Evolutionary conservation across 768 basidiomycete species (phyloP).

Genomic region (Pluteus cervinus): DNA sequence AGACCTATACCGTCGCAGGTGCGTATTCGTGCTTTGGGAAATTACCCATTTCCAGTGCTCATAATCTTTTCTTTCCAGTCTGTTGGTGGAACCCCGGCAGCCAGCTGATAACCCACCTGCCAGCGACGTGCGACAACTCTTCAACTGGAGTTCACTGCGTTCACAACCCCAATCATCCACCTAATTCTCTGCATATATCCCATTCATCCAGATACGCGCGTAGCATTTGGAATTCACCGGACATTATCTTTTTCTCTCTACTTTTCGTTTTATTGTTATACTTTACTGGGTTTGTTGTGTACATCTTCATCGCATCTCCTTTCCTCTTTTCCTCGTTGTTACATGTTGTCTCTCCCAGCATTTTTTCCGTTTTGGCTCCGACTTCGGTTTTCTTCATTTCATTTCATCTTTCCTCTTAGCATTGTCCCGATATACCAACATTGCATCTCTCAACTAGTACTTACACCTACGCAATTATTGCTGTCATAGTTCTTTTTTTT

Average conservation of each 20-base stretch:
- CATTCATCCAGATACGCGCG: conserved; percentile 8
- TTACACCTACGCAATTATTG: no score
- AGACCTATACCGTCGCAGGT: conserved; percentile 85
- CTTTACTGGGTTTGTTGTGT: conserved; percentile 12
- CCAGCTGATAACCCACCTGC: conserved; percentile 61
- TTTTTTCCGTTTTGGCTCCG: conserved; percentile 13
- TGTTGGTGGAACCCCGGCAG: conserved; percentile 80
- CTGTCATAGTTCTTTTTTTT: no score
- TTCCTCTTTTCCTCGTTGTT: conserved; percentile 13
- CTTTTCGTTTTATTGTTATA: conserved; percentile 10
- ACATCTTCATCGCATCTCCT: conserved; percentile 12
- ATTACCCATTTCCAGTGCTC: conserved; percentile 6
- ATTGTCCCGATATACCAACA: no score
- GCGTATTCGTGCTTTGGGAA: conserved; percentile 15
- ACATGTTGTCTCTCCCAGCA: conserved; percentile 11
- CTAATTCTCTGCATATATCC: conserved; percentile 14
- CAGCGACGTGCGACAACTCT: conserved; percentile 72
- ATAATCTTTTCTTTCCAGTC: conserved; percentile 31
- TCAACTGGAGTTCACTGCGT: conserved; percentile 73
- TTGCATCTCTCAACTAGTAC: no score
- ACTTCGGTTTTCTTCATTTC: conserved; percentile 10
- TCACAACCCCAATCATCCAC: conserved; percentile 35
- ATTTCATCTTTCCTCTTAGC: conserved; percentile 6
- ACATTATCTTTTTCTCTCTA: conserved; percentile 11
- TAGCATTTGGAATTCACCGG: conserved; percentile 5